Percentiles rank a stretch among this genome's conserved stretches.
Evolutionary conservation across 108 stramenopile species (phyloP).

Genomic region (Discostella pseudostelligera): DNA sequence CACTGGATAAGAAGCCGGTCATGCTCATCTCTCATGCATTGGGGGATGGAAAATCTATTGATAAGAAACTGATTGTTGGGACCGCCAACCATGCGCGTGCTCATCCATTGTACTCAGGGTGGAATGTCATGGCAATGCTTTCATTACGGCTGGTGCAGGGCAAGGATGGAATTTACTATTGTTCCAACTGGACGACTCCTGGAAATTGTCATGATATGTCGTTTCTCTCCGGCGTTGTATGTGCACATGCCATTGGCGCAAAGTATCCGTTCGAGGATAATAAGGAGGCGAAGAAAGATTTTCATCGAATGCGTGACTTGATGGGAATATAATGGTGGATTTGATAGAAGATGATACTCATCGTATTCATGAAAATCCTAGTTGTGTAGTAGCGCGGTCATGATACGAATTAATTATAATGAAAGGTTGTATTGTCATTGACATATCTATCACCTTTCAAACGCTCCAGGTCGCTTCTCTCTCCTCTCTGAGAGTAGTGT

Average conservation of each 20-base stretch:
- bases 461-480: too few species aligned
- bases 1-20: constrained; percentile 53
- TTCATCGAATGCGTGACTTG: constrained; percentile 50
- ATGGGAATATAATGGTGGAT: constrained; percentile 45
- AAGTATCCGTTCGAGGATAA: constrained; percentile 49
- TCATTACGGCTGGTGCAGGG: constrained; percentile 53
- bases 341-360: too few species aligned
- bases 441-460: too few species aligned
- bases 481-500: too few species aligned
- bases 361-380: too few species aligned
- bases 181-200: constrained; percentile 65
- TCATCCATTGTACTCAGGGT: constrained; percentile 57
- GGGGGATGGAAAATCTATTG: constrained; percentile 55
- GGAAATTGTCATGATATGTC: constrained; percentile 65
- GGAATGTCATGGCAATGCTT: constrained; percentile 64
- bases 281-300: constrained; percentile 55
- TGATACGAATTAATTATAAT: too few species aligned
- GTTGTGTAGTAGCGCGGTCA: too few species aligned
- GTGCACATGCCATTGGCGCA: constrained; percentile 59
- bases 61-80: constrained; percentile 43
- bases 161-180: constrained; percentile 53
- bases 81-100: constrained; percentile 59
- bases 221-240: constrained; percentile 51
- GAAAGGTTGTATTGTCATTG: too few species aligned
- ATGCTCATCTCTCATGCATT: constrained; percentile 65